Evolutionary conservation across 2,329 filamentous ascomycete genomes (phyloP).

Genomic region (Fusarium sp.): DNA sequence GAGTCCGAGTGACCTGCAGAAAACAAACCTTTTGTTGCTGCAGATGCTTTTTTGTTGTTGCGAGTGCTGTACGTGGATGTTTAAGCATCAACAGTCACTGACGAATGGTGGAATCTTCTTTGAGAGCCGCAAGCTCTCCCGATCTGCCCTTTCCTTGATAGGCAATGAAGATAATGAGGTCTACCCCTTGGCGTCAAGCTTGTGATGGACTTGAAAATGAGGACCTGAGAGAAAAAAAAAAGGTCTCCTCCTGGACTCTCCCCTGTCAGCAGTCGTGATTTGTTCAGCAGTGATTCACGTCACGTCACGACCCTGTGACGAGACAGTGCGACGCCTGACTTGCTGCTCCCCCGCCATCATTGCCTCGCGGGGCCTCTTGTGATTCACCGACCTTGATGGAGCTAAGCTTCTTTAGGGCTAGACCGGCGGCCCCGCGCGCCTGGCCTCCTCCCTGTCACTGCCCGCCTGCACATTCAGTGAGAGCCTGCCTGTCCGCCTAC

Average conservation of each 20-base stretch:
- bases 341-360: constrained; percentile 42
- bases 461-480: constrained; percentile 25
- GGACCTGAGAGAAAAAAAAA: background rate
- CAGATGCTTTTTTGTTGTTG: background rate
- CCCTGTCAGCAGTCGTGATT: constrained; percentile 4
- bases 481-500: constrained; percentile 21
- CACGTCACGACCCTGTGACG: constrained; percentile 35
- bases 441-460: constrained; percentile 36
- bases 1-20: background rate
- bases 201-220: background rate
- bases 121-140: background rate
- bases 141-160: constrained; percentile 10
- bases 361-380: constrained; percentile 44
- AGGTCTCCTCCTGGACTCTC: background rate
- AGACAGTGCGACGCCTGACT: constrained; percentile 44
- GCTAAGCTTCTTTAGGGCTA: constrained; percentile 33
- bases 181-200: constrained; percentile 7
- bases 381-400: constrained; percentile 38
- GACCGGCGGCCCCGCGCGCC: constrained; percentile 42
- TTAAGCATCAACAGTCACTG: background rate
- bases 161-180: constrained; percentile 7
- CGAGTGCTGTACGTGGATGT: background rate
- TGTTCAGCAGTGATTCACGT: constrained; percentile 20
- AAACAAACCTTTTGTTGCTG: background rate
- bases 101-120: background rate